phyloP scores from a whole-genome alignment of 495 filamentous ascomycete species.

The Pyronema domesticum region DNA sequence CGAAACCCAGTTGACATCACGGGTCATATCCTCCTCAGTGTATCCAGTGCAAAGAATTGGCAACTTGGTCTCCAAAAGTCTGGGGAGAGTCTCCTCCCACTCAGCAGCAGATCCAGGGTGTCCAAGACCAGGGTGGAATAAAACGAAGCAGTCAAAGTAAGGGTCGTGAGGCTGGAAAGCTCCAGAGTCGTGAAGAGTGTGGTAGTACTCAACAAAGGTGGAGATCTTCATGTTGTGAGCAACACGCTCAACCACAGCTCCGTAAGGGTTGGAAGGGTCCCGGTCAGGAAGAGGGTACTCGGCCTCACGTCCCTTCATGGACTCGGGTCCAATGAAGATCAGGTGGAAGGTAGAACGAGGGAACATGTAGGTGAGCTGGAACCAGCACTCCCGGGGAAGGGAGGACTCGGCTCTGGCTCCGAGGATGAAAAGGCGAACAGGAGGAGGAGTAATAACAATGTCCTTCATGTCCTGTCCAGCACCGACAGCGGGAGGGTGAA shows the following conservation, averaged over 20 bases:
- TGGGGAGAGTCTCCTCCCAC: conserved; percentile 77
- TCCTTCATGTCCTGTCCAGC: conserved; percentile 57
- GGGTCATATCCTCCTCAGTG: conserved; percentile 81
- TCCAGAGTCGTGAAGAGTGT: conserved; percentile 78
- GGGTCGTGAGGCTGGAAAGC: conserved; percentile 88
- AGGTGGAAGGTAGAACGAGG: conserved; percentile 62
- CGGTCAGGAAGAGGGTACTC: conserved; percentile 82
- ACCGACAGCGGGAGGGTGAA: conserved; percentile 72
- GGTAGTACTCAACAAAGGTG: conserved; percentile 95
- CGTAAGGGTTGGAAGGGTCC: conserved; percentile 72
- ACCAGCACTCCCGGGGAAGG: conserved; percentile 81
- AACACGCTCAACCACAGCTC: conserved; percentile 73
- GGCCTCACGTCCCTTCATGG: conserved; percentile 72
- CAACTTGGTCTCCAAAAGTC: conserved; percentile 82
- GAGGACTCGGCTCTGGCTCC: conserved; percentile 93
- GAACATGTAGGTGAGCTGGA: conserved; percentile 81
- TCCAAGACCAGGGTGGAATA: conserved; percentile 90
- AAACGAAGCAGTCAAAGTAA: conserved; percentile 89
- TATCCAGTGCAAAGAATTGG: conserved; percentile 90
- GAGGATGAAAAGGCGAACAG: conserved; percentile 81
- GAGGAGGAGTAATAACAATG: conserved; percentile 63
- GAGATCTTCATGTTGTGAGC: conserved; percentile 78
- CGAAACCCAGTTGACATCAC: conserved; percentile 76
- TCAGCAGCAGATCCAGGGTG: conserved; percentile 84
- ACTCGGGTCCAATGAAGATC: conserved; percentile 89